These are phyloP conservation scores for Penicillium crystallinum DNA, from an alignment of 495 filamentous ascomycete species.

Conservation along the genomic window DNA sequence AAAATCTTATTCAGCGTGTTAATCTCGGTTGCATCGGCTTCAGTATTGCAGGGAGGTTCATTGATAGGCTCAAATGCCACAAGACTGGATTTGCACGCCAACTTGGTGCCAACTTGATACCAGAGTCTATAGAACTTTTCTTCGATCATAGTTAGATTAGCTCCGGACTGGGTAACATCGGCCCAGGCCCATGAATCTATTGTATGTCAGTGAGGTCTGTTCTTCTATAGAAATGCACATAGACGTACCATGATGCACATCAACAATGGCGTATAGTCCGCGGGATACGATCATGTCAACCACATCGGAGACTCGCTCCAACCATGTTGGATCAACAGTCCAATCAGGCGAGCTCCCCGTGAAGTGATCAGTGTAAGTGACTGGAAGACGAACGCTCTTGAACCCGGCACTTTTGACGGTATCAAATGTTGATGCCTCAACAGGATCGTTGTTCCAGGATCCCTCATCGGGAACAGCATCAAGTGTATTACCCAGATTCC, in stretches of 20 bases:
- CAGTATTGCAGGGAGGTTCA: slow-evolving; percentile 50
- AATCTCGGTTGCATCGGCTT: slow-evolving; percentile 44
- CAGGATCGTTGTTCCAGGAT: slow-evolving; percentile 52
- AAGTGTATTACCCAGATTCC: slow-evolving; percentile 51
- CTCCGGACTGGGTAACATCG: slow-evolving; percentile 42
- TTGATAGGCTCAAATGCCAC: slow-evolving; percentile 61
- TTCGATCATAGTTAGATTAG: slow-evolving; percentile 50
- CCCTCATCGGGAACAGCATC: slow-evolving; percentile 55
- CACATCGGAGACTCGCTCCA: slow-evolving; percentile 56
- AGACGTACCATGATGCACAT: slow-evolving; percentile 51
- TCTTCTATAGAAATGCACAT: neutral
- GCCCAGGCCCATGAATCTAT: slow-evolving; percentile 54
- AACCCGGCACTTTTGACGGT: slow-evolving; percentile 51
- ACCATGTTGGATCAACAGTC: slow-evolving; percentile 50
- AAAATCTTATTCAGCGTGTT: slow-evolving; percentile 57
- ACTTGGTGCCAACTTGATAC: slow-evolving; percentile 53
- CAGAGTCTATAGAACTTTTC: slow-evolving; percentile 54
- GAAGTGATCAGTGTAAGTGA: slow-evolving; percentile 58
- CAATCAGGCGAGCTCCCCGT: slow-evolving; percentile 45
- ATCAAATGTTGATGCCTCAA: slow-evolving; percentile 45
- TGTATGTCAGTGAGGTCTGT: neutral
- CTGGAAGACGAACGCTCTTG: slow-evolving; percentile 55
- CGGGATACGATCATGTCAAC: slow-evolving; percentile 50
- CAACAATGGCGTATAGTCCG: slow-evolving; percentile 50
- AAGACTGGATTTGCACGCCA: slow-evolving; percentile 49